Percentiles rank a stretch among this genome's conserved stretches.
These are phyloP conservation scores for Sporothrix brunneoviolacea DNA, from an alignment of 2,329 filamentous ascomycete genomes.

Conservation along the genomic window DNA sequence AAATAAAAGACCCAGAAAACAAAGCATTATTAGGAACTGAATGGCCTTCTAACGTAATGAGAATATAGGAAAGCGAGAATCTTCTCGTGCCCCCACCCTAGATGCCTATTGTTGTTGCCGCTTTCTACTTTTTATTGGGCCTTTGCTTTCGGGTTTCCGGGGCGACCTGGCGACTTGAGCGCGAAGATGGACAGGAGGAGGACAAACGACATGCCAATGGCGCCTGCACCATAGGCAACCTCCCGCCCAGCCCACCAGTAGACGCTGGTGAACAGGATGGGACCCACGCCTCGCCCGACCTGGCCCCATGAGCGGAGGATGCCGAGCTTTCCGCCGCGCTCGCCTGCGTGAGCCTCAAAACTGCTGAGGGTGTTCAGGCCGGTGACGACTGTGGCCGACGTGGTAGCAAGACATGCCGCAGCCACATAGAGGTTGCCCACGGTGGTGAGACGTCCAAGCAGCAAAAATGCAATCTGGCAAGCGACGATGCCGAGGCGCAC, in stretches of 20 bases:
- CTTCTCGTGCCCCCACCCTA: too few relatives aligned
- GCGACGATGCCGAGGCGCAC: slow-evolving; percentile 73
- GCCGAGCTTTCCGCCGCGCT: slow-evolving; percentile 81
- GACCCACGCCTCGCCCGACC: slow-evolving; percentile 78
- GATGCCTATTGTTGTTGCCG: too few relatives aligned
- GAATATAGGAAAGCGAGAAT: too few relatives aligned
- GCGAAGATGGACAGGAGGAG: slow-evolving; percentile 62
- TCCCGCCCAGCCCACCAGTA: slow-evolving; percentile 98
- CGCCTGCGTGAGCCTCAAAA: slow-evolving; percentile 73
- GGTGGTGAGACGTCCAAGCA: slow-evolving; percentile 64
- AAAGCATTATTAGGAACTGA: too few relatives aligned
- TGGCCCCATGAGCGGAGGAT: slow-evolving; percentile 78
- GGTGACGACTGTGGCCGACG: slow-evolving; percentile 90
- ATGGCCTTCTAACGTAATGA: too few relatives aligned
- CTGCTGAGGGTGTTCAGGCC: slow-evolving; percentile 87
- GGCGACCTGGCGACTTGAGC: slow-evolving; percentile 56
- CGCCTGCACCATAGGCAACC: slow-evolving; percentile 74
- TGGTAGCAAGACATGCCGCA: slow-evolving; percentile 77
- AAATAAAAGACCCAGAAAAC: too few relatives aligned
- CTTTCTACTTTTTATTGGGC: too few relatives aligned
- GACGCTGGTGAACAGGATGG: slow-evolving; percentile 83
- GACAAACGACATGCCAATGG: slow-evolving; percentile 71
- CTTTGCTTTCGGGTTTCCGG: slow-evolving; percentile 18
- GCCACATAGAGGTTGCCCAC: slow-evolving; percentile 70
- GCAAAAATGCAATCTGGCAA: slow-evolving; percentile 71